Percentiles rank a stretch among this genome's conserved stretches.
Evolutionary conservation across 2,329 filamentous ascomycete genomes (phyloP).

Genomic region (Exophiala xenobiotica): DNA sequence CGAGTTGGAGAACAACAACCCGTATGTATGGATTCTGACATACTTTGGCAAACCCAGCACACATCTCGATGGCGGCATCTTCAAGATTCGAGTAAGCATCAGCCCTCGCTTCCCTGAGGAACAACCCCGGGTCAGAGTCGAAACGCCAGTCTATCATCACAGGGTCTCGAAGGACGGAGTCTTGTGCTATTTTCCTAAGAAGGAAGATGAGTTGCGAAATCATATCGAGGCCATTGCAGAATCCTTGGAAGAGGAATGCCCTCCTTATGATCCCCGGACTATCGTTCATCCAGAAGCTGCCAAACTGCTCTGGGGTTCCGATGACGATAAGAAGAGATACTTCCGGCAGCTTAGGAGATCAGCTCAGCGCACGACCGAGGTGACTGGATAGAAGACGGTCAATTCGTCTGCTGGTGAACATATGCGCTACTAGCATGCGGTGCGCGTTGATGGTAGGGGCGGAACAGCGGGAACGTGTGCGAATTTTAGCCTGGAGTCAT

Average conservation of each 20-base stretch:
- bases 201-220: slow-evolving; percentile 71
- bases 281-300: slow-evolving; percentile 83
- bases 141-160: slow-evolving; percentile 83
- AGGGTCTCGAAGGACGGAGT: slow-evolving; percentile 77
- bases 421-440: too few species aligned
- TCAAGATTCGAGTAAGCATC: slow-evolving; percentile 75
- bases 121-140: slow-evolving; percentile 78
- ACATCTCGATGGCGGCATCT: slow-evolving; percentile 86
- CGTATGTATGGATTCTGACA: slow-evolving; percentile 83
- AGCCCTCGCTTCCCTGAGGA: slow-evolving; percentile 84
- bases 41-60: slow-evolving; percentile 93
- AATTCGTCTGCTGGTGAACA: too few species aligned
- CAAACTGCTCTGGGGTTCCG: slow-evolving; percentile 79
- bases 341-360: slow-evolving; percentile 63
- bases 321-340: slow-evolving; percentile 79
- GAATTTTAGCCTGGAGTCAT: too few species aligned
- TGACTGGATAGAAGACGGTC: neutral
- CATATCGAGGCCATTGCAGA: slow-evolving; percentile 83
- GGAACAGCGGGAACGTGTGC: too few species aligned
- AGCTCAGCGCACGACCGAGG: slow-evolving; percentile 24
- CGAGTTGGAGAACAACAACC: slow-evolving; percentile 74
- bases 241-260: slow-evolving; percentile 80
- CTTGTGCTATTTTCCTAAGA: slow-evolving; percentile 72
- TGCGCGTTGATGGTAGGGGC: too few species aligned
- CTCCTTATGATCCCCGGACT: slow-evolving; percentile 85